phyloP scores from a whole-genome alignment of 495 filamentous ascomycete genomes.

The Podospora fimiseda region DNA sequence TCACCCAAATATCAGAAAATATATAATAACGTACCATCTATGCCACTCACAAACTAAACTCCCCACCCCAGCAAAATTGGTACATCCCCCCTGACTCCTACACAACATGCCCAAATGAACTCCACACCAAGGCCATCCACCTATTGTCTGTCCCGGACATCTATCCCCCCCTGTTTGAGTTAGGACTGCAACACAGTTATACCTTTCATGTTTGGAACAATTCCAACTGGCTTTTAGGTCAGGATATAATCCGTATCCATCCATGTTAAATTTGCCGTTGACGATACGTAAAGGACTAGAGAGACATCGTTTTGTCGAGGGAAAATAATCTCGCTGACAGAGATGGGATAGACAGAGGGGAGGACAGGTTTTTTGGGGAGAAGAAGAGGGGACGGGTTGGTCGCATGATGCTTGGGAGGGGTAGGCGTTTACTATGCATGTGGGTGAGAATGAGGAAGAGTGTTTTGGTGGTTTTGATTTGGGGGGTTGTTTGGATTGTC shows the following conservation, averaged over 20 bases:
- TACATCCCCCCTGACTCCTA: background rate
- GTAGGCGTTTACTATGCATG: background rate
- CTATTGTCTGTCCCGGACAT: background rate
- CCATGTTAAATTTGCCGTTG: too few relatives aligned
- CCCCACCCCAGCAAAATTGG: background rate
- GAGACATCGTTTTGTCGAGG: too few relatives aligned
- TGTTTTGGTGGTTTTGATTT: background rate
- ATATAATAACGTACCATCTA: background rate
- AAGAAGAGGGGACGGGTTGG: too few relatives aligned
- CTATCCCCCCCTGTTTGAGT: background rate
- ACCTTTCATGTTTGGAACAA: background rate
- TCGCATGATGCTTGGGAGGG: background rate
- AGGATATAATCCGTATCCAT: too few relatives aligned
- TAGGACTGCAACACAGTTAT: background rate
- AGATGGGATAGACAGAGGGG: too few relatives aligned
- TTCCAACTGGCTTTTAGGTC: too few relatives aligned
- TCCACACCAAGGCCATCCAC: background rate
- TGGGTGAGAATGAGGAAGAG: background rate
- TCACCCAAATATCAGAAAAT: too few relatives aligned
- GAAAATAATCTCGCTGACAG: too few relatives aligned
- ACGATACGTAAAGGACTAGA: too few relatives aligned
- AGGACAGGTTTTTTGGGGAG: too few relatives aligned
- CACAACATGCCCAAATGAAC: background rate
- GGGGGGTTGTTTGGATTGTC: too few relatives aligned
- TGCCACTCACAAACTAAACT: background rate